Base-by-base conservation (phyloP, 176 grass and related monocot genomes). In the Triticum turgidum region DNA sequence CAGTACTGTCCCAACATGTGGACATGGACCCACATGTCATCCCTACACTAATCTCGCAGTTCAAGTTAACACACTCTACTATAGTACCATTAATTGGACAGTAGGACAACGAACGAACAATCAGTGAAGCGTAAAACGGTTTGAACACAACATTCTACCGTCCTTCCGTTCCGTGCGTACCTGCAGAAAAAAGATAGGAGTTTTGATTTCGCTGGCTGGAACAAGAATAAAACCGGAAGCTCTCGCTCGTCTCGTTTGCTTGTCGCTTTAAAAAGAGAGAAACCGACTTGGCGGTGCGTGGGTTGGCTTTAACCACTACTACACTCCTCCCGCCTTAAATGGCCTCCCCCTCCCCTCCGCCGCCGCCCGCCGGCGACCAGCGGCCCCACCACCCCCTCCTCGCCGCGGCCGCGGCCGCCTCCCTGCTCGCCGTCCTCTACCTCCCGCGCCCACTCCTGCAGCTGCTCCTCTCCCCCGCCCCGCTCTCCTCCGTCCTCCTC, bases 401-500 rank as follows among this genome's bases (percentile, higher is more conserved):
- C 52, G 76, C 93, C 12, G 82, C 85, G 1, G 49, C 87, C 0
- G 81, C 86, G 0, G 84, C 93, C 21, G 81, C 89, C n/a, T 82
- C 89, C 21, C 84, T 95, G 65, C 93, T 95, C 61, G 89, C 85
- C 49, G 49, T 91, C 73, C 93, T 95, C 67, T 95, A 95, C 91
- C 84, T 95, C 30, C 93, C 93, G 2, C 91, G 93, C 8, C 38
- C 89, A 9, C 87, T 95, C 84, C 65, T 93, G 27, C 89, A 72
- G 39, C 59, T 95, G 7, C 80, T 93, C 62, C 77, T 95, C 73
- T 91, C 91, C 65, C 93, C 93, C 9, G 86, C 87, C 39, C 77
- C 89, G n/a, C 87, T 95, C 73, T 95, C 89, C 86, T 87, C 84
- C 61, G 64, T 85, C 25, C 84, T 95, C 62, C 84, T 93, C 42